Base-by-base conservation (phyloP, 345 rosid species). In the Kandelia obovata region DNA sequence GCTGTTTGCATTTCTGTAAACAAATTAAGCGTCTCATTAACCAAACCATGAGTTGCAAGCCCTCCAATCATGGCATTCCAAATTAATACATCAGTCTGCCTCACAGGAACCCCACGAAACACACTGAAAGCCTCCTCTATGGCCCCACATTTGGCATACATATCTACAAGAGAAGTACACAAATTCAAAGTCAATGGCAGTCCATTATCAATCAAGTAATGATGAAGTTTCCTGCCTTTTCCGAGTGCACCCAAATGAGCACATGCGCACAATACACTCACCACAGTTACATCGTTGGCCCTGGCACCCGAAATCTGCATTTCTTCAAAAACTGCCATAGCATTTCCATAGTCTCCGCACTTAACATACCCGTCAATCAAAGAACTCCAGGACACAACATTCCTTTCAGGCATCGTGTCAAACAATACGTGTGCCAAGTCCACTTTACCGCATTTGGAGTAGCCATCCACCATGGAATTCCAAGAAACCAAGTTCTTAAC, bases 1-100 rank as follows among this genome's bases (percentile, higher is more conserved):
- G 51, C 73, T 27, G 59, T 67, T 66, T 71, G 73, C 97, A 94
- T 89, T 73, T 91, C 83, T 15, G 53, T 31, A 62, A 84, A 87
- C 74, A 91, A 73, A 59, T 81, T 83, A 26, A 91, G 83, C 0
- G 95, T 76, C 35, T 89, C 91, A 43, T 77, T 73, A 13, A 84
- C 82, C 39, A 85, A 81, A 20, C 98, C 98, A 66, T 87, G 92
- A 11, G 81, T 82, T 2, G 98, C 92, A 21, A 94, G 82, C 65
- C 96, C 98, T 73, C 98, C 96, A 49, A 93, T 87, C 78, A 87
- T 82, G 51, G 96, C 84, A 74, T 94, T 94, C 98, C 97, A 91
- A 52, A 89, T 74, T 63, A 94, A 71, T 28, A 86, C 92, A 80
- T 94, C 98, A 0, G 64, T 74, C 53, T 70, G 71, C 30, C 56